Conservation (phyloP, 2,329 filamentous ascomycete genomes). For the Scedosporium boydii region DNA sequence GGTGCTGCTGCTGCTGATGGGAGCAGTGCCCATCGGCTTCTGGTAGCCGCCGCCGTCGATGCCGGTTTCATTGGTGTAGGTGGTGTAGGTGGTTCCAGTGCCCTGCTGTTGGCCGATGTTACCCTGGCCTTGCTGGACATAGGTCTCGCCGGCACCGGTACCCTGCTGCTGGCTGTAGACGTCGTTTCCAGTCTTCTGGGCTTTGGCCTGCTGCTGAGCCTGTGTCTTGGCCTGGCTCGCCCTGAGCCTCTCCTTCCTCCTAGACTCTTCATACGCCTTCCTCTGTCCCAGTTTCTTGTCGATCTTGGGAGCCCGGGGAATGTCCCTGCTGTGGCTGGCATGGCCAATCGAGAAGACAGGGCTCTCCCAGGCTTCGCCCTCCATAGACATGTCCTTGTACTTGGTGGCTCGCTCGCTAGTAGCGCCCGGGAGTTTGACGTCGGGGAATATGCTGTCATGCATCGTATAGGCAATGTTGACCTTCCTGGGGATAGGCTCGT, state of each 20-base stretch:
- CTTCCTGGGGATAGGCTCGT: constrained; percentile 43
- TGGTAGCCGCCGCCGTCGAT: neutral
- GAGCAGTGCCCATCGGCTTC: neutral
- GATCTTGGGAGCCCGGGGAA: constrained; percentile 52
- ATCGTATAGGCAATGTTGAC: constrained; percentile 79
- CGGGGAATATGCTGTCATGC: constrained; percentile 81
- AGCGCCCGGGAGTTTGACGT: constrained; percentile 62
- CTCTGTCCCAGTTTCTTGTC: constrained; percentile 28
- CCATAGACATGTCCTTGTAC: constrained; percentile 78
- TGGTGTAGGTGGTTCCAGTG: neutral
- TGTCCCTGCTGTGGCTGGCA: constrained; percentile 60
- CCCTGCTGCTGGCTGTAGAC: neutral
- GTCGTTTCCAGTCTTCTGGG: neutral
- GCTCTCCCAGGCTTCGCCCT: constrained; percentile 91
- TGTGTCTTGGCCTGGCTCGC: neutral
- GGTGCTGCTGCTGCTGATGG: neutral
- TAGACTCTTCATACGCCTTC: neutral
- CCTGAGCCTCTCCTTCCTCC: neutral
- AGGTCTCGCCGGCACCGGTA: neutral
- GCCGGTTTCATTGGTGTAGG: neutral
- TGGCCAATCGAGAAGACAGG: constrained; percentile 83
- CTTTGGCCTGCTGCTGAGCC: neutral
- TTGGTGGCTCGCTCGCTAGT: constrained; percentile 70
- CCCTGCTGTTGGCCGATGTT: neutral
- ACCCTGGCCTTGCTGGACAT: too few species aligned